Percentiles rank a stretch among this genome's conserved stretches.
These are phyloP conservation scores for Aspergillus conjunctus DNA, from an alignment of 495 filamentous ascomycete genomes.

Conservation along the genomic window DNA sequence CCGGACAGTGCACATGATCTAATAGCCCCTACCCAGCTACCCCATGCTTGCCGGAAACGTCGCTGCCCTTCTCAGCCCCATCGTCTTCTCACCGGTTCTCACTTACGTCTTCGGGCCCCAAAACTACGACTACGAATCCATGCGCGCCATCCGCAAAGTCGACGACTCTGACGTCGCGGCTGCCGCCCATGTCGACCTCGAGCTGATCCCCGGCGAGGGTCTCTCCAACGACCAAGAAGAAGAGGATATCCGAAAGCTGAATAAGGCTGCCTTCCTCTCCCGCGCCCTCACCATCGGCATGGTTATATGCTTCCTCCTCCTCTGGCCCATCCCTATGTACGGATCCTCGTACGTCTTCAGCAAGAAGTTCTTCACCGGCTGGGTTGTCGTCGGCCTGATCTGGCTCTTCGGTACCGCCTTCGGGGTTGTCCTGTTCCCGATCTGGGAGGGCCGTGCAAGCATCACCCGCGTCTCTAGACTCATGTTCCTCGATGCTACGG, in stretches of 20 bases:
- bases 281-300: conserved; percentile 74
- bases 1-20: not conserved
- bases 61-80: conserved; percentile 76
- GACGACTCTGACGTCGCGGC: conserved; percentile 79
- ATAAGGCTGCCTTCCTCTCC: conserved; percentile 75
- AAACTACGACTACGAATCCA: conserved; percentile 87
- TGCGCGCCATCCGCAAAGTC: conserved; percentile 79
- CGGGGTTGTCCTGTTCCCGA: conserved; percentile 78
- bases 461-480: conserved; percentile 63
- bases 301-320: conserved; percentile 74
- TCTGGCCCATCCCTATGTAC: conserved; percentile 97
- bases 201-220: conserved; percentile 61
- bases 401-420: conserved; percentile 81
- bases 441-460: conserved; percentile 77
- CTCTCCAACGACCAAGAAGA: conserved; percentile 41
- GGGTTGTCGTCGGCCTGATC: conserved; percentile 81
- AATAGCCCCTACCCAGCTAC: conserved; percentile 44
- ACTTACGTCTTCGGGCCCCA: conserved; percentile 73
- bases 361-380: conserved; percentile 90
- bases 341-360: conserved; percentile 84
- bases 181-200: conserved; percentile 69
- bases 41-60: conserved; percentile 90
- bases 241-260: conserved; percentile 69
- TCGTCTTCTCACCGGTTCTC: conserved; percentile 77
- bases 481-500: conserved; percentile 70